Percentiles rank a stretch among this genome's conserved stretches.
Evolutionary conservation across 352 stramenopile genomes (phyloP).

Genomic region (Elongisporangium anandrum): DNA sequence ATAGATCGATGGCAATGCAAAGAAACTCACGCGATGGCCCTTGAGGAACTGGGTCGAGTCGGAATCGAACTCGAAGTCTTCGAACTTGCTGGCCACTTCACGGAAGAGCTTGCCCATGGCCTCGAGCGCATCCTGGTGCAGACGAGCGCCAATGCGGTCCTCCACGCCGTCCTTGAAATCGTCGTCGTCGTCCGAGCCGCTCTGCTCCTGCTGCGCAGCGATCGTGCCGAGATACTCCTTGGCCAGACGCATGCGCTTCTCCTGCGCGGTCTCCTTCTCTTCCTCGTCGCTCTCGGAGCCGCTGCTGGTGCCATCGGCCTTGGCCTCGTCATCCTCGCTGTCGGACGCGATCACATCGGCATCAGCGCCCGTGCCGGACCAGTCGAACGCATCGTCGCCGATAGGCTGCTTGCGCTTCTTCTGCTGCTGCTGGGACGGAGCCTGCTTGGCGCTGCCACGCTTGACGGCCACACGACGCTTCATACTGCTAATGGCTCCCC

Average conservation of each 20-base stretch:
- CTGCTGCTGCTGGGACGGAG: constrained; percentile 12
- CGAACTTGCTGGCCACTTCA: constrained; percentile 68
- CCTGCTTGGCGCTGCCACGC: background rate
- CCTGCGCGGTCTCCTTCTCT: constrained; percentile 77
- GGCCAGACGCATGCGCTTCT: constrained; percentile 86
- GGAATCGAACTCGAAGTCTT: constrained; percentile 77
- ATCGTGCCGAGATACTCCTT: constrained; percentile 88
- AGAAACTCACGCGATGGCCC: constrained; percentile 37
- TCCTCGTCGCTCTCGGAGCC: constrained; percentile 44
- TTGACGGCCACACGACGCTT: background rate
- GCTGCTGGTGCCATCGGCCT: constrained; percentile 9
- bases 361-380: constrained; percentile 39
- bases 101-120: constrained; percentile 88
- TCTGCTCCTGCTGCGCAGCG: constrained; percentile 52
- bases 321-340: constrained; percentile 50
- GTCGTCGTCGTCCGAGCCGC: constrained; percentile 22
- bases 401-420: constrained; percentile 65
- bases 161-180: constrained; percentile 60
- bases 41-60: constrained; percentile 77
- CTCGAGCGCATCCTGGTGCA: constrained; percentile 84
- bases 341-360: constrained; percentile 70
- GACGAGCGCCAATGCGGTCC: constrained; percentile 62
- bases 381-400: constrained; percentile 79
- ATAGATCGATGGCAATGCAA: background rate
- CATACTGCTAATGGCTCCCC: background rate